Percentiles rank a stretch among this genome's conserved stretches.
Evolutionary conservation across 1,284 basidiomycete genomes (phyloP).

Genomic region (Anthracocystis panici-leucophaei): DNA sequence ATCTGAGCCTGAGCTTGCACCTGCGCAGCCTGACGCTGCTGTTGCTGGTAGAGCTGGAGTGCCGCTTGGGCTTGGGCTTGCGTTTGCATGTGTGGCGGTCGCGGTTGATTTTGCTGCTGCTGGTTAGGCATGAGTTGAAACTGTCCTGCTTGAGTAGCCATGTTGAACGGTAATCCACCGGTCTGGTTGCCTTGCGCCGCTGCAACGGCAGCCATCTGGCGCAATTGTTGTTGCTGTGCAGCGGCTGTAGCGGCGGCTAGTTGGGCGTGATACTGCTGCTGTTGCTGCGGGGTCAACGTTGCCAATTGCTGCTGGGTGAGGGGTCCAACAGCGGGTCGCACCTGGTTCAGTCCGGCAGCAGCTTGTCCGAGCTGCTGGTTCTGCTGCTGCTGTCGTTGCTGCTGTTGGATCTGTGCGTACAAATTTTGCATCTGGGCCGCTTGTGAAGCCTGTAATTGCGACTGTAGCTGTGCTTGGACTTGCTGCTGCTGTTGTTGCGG

Average conservation of each 20-base stretch:
- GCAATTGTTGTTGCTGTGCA: constrained; percentile 44
- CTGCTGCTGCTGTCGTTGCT: constrained; percentile 43
- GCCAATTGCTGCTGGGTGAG: constrained; percentile 40
- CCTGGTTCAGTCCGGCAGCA: constrained; percentile 26
- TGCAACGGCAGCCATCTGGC: constrained; percentile 48
- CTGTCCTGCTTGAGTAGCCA: constrained; percentile 37
- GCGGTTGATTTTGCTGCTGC: constrained; percentile 13
- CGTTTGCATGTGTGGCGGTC: constrained; percentile 29
- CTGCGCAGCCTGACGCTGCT: constrained; percentile 42
- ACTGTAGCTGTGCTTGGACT: constrained; percentile 34
- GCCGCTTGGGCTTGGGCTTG: constrained; percentile 37
- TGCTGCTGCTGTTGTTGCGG: constrained; percentile 32
- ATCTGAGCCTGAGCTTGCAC: constrained; percentile 48
- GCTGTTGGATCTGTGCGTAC: constrained; percentile 51
- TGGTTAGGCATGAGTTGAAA: constrained; percentile 34
- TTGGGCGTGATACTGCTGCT: constrained; percentile 50
- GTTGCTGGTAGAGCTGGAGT: constrained; percentile 42
- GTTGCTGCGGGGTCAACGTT: constrained; percentile 37
- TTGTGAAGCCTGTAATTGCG: constrained; percentile 36
- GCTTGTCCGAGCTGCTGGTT: constrained; percentile 23
- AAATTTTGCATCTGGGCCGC: constrained; percentile 51
- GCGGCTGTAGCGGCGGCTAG: constrained; percentile 45
- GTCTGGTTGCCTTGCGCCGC: constrained; percentile 23
- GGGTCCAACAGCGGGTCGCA: constrained; percentile 31
- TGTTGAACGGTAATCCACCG: constrained; percentile 13